A percentile compares a stretch with the other conserved stretches of the same genome.
Evolutionary conservation across 2,329 filamentous ascomycete genomes (phyloP).

Genomic region (Penicillium hesseltinei): DNA sequence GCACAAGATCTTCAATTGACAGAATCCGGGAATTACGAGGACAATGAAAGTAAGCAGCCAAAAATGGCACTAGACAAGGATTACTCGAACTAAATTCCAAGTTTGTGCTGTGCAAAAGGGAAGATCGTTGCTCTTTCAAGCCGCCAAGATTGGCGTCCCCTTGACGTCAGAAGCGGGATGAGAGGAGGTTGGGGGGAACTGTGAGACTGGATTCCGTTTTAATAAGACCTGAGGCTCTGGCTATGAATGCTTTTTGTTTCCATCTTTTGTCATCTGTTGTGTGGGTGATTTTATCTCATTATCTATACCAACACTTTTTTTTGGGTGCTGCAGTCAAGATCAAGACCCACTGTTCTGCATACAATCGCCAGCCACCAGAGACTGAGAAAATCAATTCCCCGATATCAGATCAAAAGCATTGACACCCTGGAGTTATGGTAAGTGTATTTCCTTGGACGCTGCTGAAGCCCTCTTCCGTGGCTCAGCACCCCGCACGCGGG

Average conservation of each 20-base stretch:
- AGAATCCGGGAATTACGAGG: neutral
- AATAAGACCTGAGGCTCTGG: conserved; percentile 4
- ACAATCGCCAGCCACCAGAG: conserved; percentile 1
- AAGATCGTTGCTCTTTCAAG: conserved; percentile 17
- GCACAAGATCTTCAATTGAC: neutral
- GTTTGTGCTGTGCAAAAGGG: conserved; percentile 10
- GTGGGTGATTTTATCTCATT: neutral
- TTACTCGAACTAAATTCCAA: neutral
- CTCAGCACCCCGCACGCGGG: neutral
- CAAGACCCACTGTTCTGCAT: conserved; percentile 8
- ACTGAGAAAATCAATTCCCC: neutral
- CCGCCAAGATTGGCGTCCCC: conserved; percentile 14
- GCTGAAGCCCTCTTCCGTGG: neutral
- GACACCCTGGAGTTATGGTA: conserved; percentile 5
- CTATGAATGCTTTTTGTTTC: neutral
- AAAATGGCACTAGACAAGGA: neutral
- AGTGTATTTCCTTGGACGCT: neutral
- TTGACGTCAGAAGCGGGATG: conserved; percentile 25
- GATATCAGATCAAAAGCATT: neutral
- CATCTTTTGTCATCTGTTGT: neutral
- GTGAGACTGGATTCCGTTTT: neutral
- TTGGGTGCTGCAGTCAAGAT: neutral
- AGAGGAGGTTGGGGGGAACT: conserved; percentile 11
- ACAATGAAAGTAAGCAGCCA: neutral
- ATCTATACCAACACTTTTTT: neutral